Conservation (phyloP, 2,329 filamentous ascomycete genomes). For the Epichloe sp. region DNA sequence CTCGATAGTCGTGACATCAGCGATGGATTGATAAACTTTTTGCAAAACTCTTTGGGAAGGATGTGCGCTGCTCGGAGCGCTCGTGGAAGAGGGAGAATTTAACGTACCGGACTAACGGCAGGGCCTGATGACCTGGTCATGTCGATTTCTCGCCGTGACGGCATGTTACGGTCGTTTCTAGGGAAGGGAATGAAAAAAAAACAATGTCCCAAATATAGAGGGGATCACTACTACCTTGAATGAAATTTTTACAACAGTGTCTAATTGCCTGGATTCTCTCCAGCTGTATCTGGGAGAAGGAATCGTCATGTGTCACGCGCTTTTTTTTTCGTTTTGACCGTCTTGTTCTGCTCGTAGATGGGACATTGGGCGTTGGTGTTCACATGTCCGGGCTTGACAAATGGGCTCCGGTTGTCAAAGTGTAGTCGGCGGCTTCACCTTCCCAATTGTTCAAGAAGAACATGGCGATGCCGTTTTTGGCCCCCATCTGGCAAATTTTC, state of each 20-base stretch:
- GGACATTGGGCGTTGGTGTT: too few species aligned
- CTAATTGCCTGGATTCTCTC: neutral
- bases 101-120: slow-evolving; percentile 15
- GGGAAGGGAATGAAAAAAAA: slow-evolving; percentile 30
- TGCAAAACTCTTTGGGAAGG: slow-evolving; percentile 1
- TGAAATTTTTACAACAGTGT: neutral
- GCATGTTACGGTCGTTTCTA: slow-evolving; percentile 34
- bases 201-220: slow-evolving; percentile 17
- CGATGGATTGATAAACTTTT: slow-evolving; percentile 11
- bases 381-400: too few species aligned
- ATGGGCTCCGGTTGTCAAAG: too few species aligned
- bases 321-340: neutral
- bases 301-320: neutral
- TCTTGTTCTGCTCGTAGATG: neutral
- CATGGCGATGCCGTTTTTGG: neutral
- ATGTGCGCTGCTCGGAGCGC: slow-evolving; percentile 13
- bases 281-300: neutral
- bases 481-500: neutral
- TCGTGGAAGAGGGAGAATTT: slow-evolving; percentile 1
- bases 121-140: slow-evolving; percentile 19
- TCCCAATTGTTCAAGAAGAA: neutral
- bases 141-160: slow-evolving; percentile 26
- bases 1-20: slow-evolving; percentile 16
- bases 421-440: neutral
- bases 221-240: neutral